Percentiles rank a stretch among this genome's conserved stretches.
Conservation (phyloP, 176 grass and related monocot genomes). For the Oropetium thomaeum region DNA sequence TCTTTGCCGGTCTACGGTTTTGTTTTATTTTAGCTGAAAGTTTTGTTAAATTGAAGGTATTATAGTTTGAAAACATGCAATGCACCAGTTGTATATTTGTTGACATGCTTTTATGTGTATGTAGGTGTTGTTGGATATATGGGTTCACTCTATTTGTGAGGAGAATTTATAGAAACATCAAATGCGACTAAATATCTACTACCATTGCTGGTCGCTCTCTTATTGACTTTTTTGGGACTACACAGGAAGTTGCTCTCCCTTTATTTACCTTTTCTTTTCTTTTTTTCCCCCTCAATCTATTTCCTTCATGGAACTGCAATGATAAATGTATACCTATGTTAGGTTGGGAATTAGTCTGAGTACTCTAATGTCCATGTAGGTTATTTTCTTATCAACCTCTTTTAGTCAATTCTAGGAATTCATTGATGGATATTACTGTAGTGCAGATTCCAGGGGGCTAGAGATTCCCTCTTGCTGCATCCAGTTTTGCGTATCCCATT, state of each 20-base stretch:
- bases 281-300: conserved; percentile 32
- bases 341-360: conserved; percentile 50
- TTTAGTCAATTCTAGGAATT: conserved; percentile 37
- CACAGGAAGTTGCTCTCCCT: conserved; percentile 44
- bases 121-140: conserved; percentile 95
- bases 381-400: conserved; percentile 27
- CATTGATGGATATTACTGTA: conserved; percentile 36
- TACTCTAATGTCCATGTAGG: conserved; percentile 40
- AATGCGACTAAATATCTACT: conserved; percentile 99
- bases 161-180: conserved; percentile 99
- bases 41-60: too few relatives aligned
- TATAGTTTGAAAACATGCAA: too few relatives aligned
- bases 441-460: conserved; percentile 32
- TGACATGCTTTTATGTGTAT: conserved; percentile 21
- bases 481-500: not conserved
- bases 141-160: conserved; percentile 86
- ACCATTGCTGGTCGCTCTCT: too few relatives aligned
- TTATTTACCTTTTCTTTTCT: conserved; percentile 38
- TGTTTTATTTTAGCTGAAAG: not conserved
- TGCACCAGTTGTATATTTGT: too few relatives aligned
- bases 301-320: conserved; percentile 33
- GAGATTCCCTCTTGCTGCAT: not conserved
- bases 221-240: conserved; percentile 60
- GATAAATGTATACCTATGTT: conserved; percentile 64
- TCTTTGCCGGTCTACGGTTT: not conserved